These are phyloP conservation scores for Benincasa hispida DNA, from an alignment of 306 rosid species.

Conservation along the genomic window DNA sequence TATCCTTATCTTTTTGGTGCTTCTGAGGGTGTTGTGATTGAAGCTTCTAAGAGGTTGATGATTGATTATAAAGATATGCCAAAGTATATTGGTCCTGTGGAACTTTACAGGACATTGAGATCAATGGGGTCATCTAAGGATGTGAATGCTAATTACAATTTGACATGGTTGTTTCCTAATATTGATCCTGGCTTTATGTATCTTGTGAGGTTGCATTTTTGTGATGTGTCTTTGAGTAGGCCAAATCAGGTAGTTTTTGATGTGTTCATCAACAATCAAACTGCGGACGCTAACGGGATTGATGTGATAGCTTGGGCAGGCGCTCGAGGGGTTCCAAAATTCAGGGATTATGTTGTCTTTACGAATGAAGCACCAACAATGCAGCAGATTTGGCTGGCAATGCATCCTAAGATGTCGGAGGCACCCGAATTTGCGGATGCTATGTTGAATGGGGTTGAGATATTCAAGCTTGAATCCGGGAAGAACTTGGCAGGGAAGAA, in stretches of 20 bases:
- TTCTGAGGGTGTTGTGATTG: conserved; percentile 15
- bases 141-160: conserved; percentile 18
- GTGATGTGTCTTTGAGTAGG: conserved; percentile 18
- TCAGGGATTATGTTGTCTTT: conserved; percentile 19
- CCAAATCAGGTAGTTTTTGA: conserved; percentile 26
- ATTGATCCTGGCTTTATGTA: conserved; percentile 36
- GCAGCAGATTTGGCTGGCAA: conserved; percentile 26
- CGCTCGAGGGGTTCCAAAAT: conserved; percentile 16
- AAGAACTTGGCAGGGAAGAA: conserved; percentile 33
- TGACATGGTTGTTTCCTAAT: conserved; percentile 34
- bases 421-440: conserved; percentile 24
- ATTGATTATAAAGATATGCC: conserved; percentile 20
- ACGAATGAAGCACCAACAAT: background rate
- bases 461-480: conserved; percentile 24
- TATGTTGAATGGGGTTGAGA: conserved; percentile 27
- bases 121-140: conserved; percentile 22
- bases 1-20: conserved; percentile 26
- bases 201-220: conserved; percentile 37
- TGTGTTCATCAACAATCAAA: conserved; percentile 30
- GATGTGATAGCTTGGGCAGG: conserved; percentile 33
- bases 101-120: conserved; percentile 25
- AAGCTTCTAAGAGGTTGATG: conserved; percentile 1
- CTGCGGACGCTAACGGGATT: conserved; percentile 8
- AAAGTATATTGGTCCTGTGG: conserved; percentile 19
- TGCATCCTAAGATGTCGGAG: conserved; percentile 14